Evolutionary conservation across 805 yeast species (phyloP).

Genomic region (Kodamaea kakaduensis): DNA sequence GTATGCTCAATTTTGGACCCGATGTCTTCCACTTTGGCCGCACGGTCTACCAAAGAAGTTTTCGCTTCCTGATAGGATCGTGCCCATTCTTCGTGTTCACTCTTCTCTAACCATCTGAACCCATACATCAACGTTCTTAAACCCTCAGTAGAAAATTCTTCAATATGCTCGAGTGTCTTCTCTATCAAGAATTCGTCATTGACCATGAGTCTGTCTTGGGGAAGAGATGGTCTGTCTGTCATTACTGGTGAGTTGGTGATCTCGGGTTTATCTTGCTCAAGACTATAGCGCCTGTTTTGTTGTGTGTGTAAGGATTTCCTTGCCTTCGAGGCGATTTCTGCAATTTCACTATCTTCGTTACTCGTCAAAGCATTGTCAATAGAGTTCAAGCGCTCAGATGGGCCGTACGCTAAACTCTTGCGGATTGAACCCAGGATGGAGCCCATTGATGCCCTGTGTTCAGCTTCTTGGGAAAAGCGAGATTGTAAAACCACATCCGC

Average conservation of each 20-base stretch:
- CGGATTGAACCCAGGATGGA: constrained; percentile 34
- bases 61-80: constrained; percentile 68
- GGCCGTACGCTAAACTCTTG: constrained; percentile 17
- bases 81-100: constrained; percentile 65
- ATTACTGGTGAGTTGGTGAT: neutral
- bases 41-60: constrained; percentile 66
- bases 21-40: constrained; percentile 58
- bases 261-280: constrained; percentile 15
- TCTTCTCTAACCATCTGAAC: constrained; percentile 61
- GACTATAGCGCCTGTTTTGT: constrained; percentile 53
- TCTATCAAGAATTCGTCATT: constrained; percentile 79
- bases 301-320: constrained; percentile 57
- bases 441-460: constrained; percentile 29
- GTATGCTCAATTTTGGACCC: constrained; percentile 70
- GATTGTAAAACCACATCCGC: constrained; percentile 69
- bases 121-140: constrained; percentile 84
- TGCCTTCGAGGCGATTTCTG: constrained; percentile 49
- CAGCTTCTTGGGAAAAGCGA: constrained; percentile 36
- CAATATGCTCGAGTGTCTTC: constrained; percentile 83
- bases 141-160: constrained; percentile 93
- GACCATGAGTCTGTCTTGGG: constrained; percentile 52
- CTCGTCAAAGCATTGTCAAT: constrained; percentile 48
- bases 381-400: constrained; percentile 29
- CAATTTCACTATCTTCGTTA: constrained; percentile 49
- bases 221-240: constrained; percentile 13